Conservation (phyloP, 202 grass and related monocot genomes). For the Tripidium arundinaceum region DNA sequence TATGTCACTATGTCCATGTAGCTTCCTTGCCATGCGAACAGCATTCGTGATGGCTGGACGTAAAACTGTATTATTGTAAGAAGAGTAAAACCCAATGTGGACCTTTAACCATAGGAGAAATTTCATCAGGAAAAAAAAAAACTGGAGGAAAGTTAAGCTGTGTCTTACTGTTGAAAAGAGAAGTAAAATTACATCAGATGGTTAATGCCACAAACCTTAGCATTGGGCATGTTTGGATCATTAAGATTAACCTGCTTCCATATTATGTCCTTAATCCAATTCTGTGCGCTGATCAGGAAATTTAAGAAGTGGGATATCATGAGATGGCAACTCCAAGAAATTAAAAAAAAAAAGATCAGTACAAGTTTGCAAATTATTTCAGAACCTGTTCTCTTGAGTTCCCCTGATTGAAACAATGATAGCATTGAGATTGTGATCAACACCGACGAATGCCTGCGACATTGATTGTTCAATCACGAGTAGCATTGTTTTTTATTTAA, state of each 20-base stretch:
- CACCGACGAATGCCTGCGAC: constrained; percentile 66
- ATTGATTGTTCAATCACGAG: constrained; percentile 2
- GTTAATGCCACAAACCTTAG: constrained; percentile 48
- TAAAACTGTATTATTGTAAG: constrained; percentile 81
- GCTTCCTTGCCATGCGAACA: constrained; percentile 52
- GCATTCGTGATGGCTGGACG: constrained; percentile 51
- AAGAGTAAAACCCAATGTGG: constrained; percentile 78
- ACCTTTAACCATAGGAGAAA: constrained; percentile 55
- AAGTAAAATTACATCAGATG: not conserved
- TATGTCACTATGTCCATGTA: constrained; percentile 46
- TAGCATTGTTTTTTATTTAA: not conserved
- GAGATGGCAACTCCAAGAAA: not conserved
- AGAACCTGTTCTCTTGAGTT: constrained; percentile 57
- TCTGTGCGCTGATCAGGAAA: constrained; percentile 51
- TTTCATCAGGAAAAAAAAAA: not conserved
- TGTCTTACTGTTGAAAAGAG: not conserved
- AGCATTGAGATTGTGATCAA: constrained; percentile 66
- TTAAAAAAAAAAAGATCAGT: not conserved
- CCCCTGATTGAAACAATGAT: constrained; percentile 84
- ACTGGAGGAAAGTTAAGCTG: not conserved
- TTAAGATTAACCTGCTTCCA: constrained; percentile 78
- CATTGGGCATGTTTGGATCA: constrained; percentile 57
- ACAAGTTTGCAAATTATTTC: not conserved
- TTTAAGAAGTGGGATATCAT: not conserved
- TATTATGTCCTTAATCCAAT: constrained; percentile 76